A percentile compares a stretch with the other conserved stretches of the same genome.
Evolutionary conservation across 108 stramenopile genomes (phyloP).

Genomic region (Discostella stelligeroides): DNA sequence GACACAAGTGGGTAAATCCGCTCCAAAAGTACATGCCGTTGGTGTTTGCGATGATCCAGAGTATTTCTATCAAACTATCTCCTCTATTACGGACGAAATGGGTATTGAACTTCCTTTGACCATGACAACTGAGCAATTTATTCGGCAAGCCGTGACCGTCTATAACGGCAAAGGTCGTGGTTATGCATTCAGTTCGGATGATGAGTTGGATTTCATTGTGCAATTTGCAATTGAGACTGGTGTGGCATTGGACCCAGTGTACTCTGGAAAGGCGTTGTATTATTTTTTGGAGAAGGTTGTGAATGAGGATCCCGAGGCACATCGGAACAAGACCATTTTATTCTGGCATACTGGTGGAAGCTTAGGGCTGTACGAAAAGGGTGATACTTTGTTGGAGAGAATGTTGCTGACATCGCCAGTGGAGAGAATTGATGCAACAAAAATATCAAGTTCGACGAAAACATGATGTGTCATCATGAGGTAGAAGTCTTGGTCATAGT

Average conservation of each 20-base stretch:
- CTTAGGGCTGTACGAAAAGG: constrained; percentile 84
- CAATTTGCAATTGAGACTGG: constrained; percentile 80
- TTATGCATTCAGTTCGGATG: constrained; percentile 72
- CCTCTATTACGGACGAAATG: constrained; percentile 73
- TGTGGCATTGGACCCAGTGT: constrained; percentile 88
- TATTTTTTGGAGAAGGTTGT: constrained; percentile 65
- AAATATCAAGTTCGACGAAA: too few species aligned
- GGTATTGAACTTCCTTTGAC: constrained; percentile 47
- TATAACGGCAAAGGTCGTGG: constrained; percentile 84
- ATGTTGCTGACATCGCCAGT: constrained; percentile 36
- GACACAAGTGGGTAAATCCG: constrained; percentile 2
- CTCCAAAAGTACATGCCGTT: constrained; percentile 76
- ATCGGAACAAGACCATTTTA: constrained; percentile 64
- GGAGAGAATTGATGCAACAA: constrained; percentile 62
- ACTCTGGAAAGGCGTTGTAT: constrained; percentile 89
- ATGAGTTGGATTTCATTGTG: constrained; percentile 78
- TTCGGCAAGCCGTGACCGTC: constrained; percentile 60
- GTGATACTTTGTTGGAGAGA: constrained; percentile 45
- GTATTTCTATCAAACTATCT: constrained; percentile 79
- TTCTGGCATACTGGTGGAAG: constrained; percentile 94
- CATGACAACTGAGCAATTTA: constrained; percentile 53
- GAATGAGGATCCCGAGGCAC: constrained; percentile 50
- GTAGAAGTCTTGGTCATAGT: too few species aligned
- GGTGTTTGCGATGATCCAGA: constrained; percentile 91
- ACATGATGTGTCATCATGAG: too few species aligned